Evolutionary conservation across 176 grass and related monocot species (phyloP), one percentile per base, ranked within the genome.

Genomic region (Cymbopogon citratus): DNA sequence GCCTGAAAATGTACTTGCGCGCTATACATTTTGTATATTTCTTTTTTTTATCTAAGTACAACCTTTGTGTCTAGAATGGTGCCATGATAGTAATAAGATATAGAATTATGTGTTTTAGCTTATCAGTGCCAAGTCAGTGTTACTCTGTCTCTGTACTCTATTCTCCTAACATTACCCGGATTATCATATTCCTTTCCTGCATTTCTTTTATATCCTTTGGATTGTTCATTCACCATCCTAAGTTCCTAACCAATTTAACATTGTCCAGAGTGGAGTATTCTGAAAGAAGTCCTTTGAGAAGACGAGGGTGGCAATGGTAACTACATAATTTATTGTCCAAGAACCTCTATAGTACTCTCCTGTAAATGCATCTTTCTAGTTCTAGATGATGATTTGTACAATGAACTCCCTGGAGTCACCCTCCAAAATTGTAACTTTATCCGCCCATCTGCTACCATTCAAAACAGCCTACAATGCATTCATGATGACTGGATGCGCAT

Each of bases 331-430:
- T 21, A 31, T 81, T 71, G 70, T 23, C 29, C 15, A 65, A 66
- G 72, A 82, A 24, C 41, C 83, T 82, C 5, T 24, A 40, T 24
- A 40, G 43, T 34, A 74, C n/a, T 46, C 40, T 62, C 52, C 28
- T 89, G 87, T 89, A 85, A 82, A 89, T 89, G 82, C 77, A 39
- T 59, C 56, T 12, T 65, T 85, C 65, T 85, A 57, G 73, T 77
- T 66, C 26, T 89, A 86, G 78, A 67, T 68, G 12, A 74, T 25
- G 61, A 46, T 57, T 25, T 89, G 83, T 85, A 66, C 54, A 82
- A 77, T 73, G 54, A 44, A 63, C 35, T 46, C 35, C 35, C 34
- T 77, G 56, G 82, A 57, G 19, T 81, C 52, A 36, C 41, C 57
- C 9, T 51, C 44, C 40, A 56, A n/a, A n/a, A 78, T 24, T 73